A percentile compares a stretch with the other conserved stretches of the same genome.
These are phyloP conservation scores for Camellia lanceoleosa DNA, from an alignment of 148 eudicot species.

Conservation along the genomic window DNA sequence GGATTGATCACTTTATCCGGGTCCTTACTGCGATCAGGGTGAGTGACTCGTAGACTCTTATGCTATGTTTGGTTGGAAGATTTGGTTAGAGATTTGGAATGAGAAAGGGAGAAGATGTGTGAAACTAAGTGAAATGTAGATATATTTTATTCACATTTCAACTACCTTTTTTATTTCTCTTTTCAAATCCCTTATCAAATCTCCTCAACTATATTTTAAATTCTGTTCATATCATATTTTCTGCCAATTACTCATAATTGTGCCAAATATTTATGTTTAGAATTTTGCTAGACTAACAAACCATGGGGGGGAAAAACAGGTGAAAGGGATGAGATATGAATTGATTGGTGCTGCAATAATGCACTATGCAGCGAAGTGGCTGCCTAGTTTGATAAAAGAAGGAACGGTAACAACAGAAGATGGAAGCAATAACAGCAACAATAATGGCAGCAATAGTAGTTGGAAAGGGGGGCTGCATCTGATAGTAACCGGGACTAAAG, in stretches of 20 bases:
- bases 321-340: constrained; percentile 90
- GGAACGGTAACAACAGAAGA: constrained; percentile 30
- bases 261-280: too few relatives aligned
- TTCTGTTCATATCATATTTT: too few relatives aligned
- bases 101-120: too few relatives aligned
- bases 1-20: constrained; percentile 93
- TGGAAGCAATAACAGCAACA: constrained; percentile 29
- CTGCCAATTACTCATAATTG: too few relatives aligned
- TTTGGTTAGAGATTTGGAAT: too few relatives aligned
- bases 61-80: too few relatives aligned
- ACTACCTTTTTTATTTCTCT: too few relatives aligned
- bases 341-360: constrained; percentile 72
- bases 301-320: constrained; percentile 17
- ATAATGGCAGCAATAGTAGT: constrained; percentile 29
- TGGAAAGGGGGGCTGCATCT: constrained; percentile 86
- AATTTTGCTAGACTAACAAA: too few relatives aligned
- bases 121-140: too few relatives aligned
- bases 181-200: too few relatives aligned
- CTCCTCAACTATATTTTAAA: too few relatives aligned
- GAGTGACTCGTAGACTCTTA: background rate
- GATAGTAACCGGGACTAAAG: constrained; percentile 54
- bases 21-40: constrained; percentile 97
- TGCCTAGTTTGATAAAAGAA: constrained; percentile 71
- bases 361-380: constrained; percentile 86
- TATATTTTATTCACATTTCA: too few relatives aligned